Percentiles rank a stretch among this genome's conserved stretches.
Evolutionary conservation across 2,329 filamentous ascomycete genomes (phyloP).

Genomic region (Aspergillus proliferans): DNA sequence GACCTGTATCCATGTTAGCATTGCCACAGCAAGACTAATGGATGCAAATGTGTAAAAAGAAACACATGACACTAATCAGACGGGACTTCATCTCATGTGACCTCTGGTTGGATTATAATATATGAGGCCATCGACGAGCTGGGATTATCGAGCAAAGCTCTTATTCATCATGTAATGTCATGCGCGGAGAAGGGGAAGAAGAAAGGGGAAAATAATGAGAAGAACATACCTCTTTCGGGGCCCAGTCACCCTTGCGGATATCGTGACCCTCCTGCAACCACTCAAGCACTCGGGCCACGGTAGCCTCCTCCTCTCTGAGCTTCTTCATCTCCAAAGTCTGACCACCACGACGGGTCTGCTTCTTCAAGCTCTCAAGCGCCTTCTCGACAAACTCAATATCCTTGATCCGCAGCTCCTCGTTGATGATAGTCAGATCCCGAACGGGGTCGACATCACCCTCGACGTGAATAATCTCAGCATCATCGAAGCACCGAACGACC

Average conservation of each 20-base stretch:
- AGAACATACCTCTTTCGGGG: slow-evolving; percentile 77
- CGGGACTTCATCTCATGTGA: slow-evolving; percentile 77
- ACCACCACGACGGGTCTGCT: slow-evolving; percentile 90
- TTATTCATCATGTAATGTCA: slow-evolving; percentile 84
- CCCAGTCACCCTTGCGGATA: slow-evolving; percentile 83
- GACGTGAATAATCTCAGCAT: slow-evolving; percentile 98
- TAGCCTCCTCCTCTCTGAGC: slow-evolving; percentile 87
- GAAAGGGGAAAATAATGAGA: slow-evolving; percentile 11
- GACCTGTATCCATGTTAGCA: slow-evolving; percentile 54
- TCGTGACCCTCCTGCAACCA: slow-evolving; percentile 86
- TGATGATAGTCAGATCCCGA: slow-evolving; percentile 92
- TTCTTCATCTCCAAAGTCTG: slow-evolving; percentile 98
- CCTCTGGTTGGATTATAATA: slow-evolving; percentile 62
- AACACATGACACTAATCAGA: slow-evolving; percentile 51
- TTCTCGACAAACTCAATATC: slow-evolving; percentile 99
- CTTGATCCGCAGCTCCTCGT: slow-evolving; percentile 92
- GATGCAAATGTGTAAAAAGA: slow-evolving; percentile 10
- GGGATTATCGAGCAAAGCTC: slow-evolving; percentile 96
- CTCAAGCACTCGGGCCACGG: slow-evolving; percentile 80
- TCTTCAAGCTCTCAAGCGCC: slow-evolving; percentile 81
- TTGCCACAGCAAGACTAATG: slow-evolving; percentile 12
- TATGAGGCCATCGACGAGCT: slow-evolving; percentile 95
- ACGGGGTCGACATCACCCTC: slow-evolving; percentile 96
- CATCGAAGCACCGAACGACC: slow-evolving; percentile 94
- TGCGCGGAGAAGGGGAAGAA: slow-evolving; percentile 10